Base-by-base conservation (phyloP, 106 monocot species). In the Platanthera guangdongensis region DNA sequence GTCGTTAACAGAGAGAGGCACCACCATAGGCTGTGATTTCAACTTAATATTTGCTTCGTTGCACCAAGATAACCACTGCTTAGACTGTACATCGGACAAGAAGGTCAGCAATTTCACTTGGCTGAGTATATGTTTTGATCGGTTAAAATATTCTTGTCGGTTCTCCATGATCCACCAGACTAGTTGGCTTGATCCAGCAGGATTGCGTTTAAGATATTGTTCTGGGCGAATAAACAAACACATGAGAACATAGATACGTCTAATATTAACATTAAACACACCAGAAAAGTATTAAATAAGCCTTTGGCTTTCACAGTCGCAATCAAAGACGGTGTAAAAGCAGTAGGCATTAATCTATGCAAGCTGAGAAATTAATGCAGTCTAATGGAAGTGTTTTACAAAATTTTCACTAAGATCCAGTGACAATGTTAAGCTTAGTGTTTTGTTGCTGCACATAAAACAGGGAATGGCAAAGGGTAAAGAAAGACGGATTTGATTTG, bases 101-200 rank as follows among this genome's bases (percentile, higher is more conserved):
- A 95, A 95, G 45, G 79, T 55, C 51, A 95, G 71, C 78, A 80
- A 87, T 79, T 92, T 92, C 51, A 95, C 95, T 62, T 82, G 81
- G 82, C 82, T 72, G 21, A 95, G 90, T 73, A 92, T 54, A 82
- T 78, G 76, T 82, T 88, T 95, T 82, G 95, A 90, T 48, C 95
- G 68, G 59, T 90, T 87, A 80, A 92, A 95, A 67, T 95, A 95
- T 73, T 90, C 95, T 46, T 87, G 80, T 16, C 95, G 78, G 70
- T 95, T 95, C 79, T 95, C 95, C 95, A 95, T 95, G 81, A 95
- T 95, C 95, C 92, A 95, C 95, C 95, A 92, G 74, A 95, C 79
- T 70, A 95, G 83, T 73, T 88, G 83, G 82, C 79, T 85, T 21
- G 88, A 83, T 30, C 82, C 83, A 79, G 88, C 78, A 6, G 86